A percentile compares a stretch with the other conserved stretches of the same genome.
Conservation (phyloP, 345 rosid genomes). For the Syzygium jambos region DNA sequence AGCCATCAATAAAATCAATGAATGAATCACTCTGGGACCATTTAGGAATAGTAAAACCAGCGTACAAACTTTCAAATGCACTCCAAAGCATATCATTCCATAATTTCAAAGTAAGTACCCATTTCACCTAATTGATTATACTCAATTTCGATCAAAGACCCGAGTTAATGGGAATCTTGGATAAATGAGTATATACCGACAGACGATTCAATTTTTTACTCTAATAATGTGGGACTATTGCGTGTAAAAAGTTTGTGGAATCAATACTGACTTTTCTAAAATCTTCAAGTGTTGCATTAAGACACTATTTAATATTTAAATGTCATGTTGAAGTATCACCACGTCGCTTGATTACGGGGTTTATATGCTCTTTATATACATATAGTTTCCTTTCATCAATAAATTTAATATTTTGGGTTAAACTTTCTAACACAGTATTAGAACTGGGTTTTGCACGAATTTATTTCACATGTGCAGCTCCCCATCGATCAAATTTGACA, state of each 20-base stretch:
- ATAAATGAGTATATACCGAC: neutral
- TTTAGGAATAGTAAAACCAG: neutral
- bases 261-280: too few species aligned
- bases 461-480: neutral
- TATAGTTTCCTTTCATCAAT: too few species aligned
- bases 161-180: neutral
- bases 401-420: too few species aligned
- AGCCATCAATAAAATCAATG: neutral
- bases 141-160: neutral
- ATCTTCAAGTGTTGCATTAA: too few species aligned
- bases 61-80: neutral
- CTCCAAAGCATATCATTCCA: neutral
- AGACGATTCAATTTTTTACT: too few species aligned
- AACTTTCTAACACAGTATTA: neutral
- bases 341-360: neutral
- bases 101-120: neutral
- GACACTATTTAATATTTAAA: too few species aligned
- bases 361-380: too few species aligned
- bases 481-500: neutral
- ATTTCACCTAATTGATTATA: neutral
- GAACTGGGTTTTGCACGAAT: rapidly evolving
- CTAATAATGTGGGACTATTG: too few species aligned
- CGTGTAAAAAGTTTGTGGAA: too few species aligned
- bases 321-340: neutral
- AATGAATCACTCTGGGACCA: neutral